Evolutionary conservation across 371 early-diverging fungal species (phyloP), one percentile per base, ranked within the genome.

Genomic region (Mortierella sp.): DNA sequence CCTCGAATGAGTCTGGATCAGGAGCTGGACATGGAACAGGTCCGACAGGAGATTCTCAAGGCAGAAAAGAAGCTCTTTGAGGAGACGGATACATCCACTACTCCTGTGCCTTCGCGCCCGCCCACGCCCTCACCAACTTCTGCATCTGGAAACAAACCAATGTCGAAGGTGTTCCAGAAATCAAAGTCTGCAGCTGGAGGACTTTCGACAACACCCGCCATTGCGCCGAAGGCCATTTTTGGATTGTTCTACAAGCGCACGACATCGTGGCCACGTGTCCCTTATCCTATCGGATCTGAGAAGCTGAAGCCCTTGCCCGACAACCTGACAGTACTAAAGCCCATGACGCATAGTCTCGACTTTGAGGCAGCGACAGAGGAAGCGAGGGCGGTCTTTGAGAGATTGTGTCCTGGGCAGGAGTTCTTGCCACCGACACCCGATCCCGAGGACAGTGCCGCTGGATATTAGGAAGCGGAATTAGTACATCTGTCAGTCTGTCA

Each of bases 341-440:
- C 41, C 72, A 81, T 57, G 71, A 60, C 63, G 30, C 76, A 75
- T 9, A 63, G 82, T 2, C 21, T 89, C 5, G 83, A 85, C 62
- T 86, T 87, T 55, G 83, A 84, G 49, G 71, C 69, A 15, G 81
- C 86, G 41, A 64, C 79, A 0, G 57, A 52, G 8, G 89, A 88
- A 64, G 90, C 89, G 8, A 60, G 62, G 7, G 63, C 51, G 2
- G 55, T 83, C 14, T 90, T 90, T 79, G 79, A 72, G 58, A 55
- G 52, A 64, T 26, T 88, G 72, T 75, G 80, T 62, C 72, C 79
- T 56, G 83, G 81, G n/a, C 78, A 66, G 2, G 84, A 83, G 44
- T 87, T 89, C 56, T 81, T 87, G 82, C 90, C 88, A 24, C 79
- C 79, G 34, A 82, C 82, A 31, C 76, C 83, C 28, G 83, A 85